Conservation (phyloP, 2,329 filamentous ascomycete genomes). For the Stylonectria norvegica region DNA sequence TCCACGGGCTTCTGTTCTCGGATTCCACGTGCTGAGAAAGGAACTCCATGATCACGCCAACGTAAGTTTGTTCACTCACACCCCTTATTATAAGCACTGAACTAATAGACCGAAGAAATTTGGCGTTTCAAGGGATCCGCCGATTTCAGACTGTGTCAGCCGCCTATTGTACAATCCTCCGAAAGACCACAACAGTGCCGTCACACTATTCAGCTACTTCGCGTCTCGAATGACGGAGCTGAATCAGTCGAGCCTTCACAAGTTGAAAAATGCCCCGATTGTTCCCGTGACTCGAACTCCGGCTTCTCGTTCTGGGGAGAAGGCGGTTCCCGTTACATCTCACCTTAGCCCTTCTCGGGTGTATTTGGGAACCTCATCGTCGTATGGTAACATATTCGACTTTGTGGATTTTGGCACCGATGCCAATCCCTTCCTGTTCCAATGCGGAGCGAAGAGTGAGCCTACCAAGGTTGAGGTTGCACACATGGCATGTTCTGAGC, state of each 20-base stretch:
- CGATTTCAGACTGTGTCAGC: slow-evolving; percentile 72
- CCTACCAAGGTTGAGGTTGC: slow-evolving; percentile 86
- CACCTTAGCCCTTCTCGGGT: slow-evolving; percentile 66
- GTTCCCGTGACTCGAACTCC: slow-evolving; percentile 59
- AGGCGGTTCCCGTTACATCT: slow-evolving; percentile 30
- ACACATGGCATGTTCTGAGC: slow-evolving; percentile 76
- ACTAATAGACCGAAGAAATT: slow-evolving; percentile 56
- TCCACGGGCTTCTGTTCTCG: slow-evolving; percentile 69
- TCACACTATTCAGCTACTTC: slow-evolving; percentile 78
- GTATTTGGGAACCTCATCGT: slow-evolving; percentile 69
- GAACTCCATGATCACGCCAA: slow-evolving; percentile 76
- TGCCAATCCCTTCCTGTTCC: slow-evolving; percentile 83
- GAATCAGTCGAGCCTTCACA: slow-evolving; percentile 55
- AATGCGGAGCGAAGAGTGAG: slow-evolving; percentile 86
- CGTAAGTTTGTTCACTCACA: slow-evolving; percentile 34
- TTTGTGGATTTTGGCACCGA: slow-evolving; percentile 91
- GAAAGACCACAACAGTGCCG: slow-evolving; percentile 60
- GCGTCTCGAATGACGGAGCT: slow-evolving; percentile 73
- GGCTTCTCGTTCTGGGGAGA: slow-evolving; percentile 36
- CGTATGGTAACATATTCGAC: slow-evolving; percentile 88
- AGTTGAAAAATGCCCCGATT: slow-evolving; percentile 63
- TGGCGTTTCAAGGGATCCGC: slow-evolving; percentile 78
- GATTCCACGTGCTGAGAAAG: slow-evolving; percentile 71
- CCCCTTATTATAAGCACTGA: background rate
- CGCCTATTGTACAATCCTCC: slow-evolving; percentile 71